phyloP scores from a whole-genome alignment of 257 asterid genomes.

The Plectranthus barbatus region DNA sequence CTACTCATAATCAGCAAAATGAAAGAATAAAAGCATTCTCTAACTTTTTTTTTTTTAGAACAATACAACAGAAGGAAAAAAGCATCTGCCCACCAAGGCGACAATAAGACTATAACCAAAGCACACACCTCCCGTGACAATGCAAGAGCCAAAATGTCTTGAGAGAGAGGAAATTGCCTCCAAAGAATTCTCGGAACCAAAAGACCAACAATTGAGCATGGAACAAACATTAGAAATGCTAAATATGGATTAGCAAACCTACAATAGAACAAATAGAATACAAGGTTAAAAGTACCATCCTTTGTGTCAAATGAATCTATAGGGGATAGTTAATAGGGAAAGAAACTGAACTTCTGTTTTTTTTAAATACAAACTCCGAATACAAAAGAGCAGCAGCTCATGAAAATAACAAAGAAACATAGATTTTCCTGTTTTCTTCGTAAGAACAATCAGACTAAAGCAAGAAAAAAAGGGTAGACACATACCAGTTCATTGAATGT shows the following conservation, averaged over 20 bases:
- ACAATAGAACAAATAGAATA: conserved; percentile 13
- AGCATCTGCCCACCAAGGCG: background rate
- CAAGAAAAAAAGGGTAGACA: conserved; percentile 10
- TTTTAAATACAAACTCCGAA: background rate
- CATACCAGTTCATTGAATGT: conserved; percentile 87
- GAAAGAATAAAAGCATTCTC: conserved; percentile 13
- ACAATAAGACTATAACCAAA: conserved; percentile 7
- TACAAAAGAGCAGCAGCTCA: background rate
- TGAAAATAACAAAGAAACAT: background rate
- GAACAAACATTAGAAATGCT: conserved; percentile 86
- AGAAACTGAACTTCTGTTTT: background rate
- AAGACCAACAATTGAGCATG: conserved; percentile 81
- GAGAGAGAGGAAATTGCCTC: conserved; percentile 66
- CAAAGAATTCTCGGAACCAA: conserved; percentile 62
- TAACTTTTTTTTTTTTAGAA: background rate
- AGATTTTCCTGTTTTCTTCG: background rate
- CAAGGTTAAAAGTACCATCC: background rate
- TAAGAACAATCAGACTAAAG: conserved; percentile 10
- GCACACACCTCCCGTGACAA: conserved; percentile 56
- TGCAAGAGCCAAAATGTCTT: conserved; percentile 37
- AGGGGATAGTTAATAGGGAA: conserved; percentile 4
- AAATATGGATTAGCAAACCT: conserved; percentile 78
- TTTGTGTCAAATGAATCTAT: background rate
- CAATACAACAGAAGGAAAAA: background rate
- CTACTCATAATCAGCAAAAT: background rate